Conservation (phyloP, 495 filamentous ascomycete genomes). For the Parathielavia hyrcaniae region DNA sequence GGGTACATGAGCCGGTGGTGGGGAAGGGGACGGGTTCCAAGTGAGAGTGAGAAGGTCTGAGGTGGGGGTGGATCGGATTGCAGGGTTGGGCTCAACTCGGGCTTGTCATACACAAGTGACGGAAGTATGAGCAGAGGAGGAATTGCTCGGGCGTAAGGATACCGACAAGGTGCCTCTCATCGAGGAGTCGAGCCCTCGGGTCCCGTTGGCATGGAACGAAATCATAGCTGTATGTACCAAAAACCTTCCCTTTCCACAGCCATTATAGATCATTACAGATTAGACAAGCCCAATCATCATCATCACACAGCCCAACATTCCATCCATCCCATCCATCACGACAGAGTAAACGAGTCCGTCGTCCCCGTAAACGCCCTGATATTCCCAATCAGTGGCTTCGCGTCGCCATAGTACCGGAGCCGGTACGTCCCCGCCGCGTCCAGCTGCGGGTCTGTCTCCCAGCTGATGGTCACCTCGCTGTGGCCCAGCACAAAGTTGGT, state of each 20-base stretch:
- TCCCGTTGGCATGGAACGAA: not conserved
- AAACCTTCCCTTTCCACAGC: not conserved
- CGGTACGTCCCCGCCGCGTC: conserved; percentile 64
- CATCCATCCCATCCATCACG: too few species aligned
- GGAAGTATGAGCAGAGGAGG: too few species aligned
- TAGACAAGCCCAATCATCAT: not conserved
- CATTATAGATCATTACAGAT: conserved; percentile 2
- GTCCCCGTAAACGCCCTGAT: conserved; percentile 69
- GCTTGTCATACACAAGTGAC: too few species aligned
- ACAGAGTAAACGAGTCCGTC: conserved; percentile 55
- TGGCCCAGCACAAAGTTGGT: conserved; percentile 65
- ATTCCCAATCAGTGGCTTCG: conserved; percentile 58
- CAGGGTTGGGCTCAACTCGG: too few species aligned
- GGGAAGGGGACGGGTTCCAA: not conserved
- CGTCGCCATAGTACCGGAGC: conserved; percentile 80
- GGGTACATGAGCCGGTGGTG: too few species aligned
- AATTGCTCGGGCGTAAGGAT: too few species aligned
- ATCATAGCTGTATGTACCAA: not conserved
- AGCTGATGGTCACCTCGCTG: conserved; percentile 69
- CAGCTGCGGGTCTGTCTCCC: conserved; percentile 59
- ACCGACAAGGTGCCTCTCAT: too few species aligned
- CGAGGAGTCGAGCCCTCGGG: not conserved
- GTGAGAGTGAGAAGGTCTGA: too few species aligned
- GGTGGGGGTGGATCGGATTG: too few species aligned
- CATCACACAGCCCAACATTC: not conserved